Evolutionary conservation across 257 asterid species (phyloP).

Genomic region (Gentiana dahurica): DNA sequence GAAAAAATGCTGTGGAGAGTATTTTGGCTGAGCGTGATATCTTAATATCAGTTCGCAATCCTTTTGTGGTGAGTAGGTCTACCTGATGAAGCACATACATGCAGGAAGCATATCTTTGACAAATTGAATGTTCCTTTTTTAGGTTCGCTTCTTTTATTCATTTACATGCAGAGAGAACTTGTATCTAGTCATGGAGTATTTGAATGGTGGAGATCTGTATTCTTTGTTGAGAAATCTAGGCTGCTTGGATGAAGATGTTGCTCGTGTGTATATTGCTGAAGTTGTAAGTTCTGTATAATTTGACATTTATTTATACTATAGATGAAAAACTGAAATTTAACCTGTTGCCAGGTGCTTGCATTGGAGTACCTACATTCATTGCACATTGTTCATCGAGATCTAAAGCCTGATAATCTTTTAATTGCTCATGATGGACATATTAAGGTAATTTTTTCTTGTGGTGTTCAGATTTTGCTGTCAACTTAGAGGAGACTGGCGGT

Average conservation of each 20-base stretch:
- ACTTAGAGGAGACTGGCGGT: background rate
- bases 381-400: conserved; percentile 96
- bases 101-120: conserved; percentile 16
- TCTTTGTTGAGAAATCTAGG: conserved; percentile 93
- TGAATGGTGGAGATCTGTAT: conserved; percentile 98
- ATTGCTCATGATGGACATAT: conserved; percentile 99
- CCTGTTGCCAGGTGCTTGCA: conserved; percentile 80
- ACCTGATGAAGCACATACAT: conserved; percentile 13
- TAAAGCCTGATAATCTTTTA: conserved; percentile 97
- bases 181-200: conserved; percentile 98
- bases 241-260: conserved; percentile 96
- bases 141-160: conserved; percentile 98
- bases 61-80: conserved; percentile 88
- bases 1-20: conserved; percentile 99
- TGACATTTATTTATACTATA: conserved; percentile 8
- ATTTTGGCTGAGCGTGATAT: conserved; percentile 98
- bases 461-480: background rate
- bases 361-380: conserved; percentile 92
- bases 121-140: conserved; percentile 15
- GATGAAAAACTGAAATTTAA: conserved; percentile 14
- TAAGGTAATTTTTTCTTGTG: conserved; percentile 42
- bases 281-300: conserved; percentile 54
- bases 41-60: conserved; percentile 94
- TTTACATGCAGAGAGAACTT: conserved; percentile 97
- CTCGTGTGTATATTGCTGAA: conserved; percentile 96